Percentiles rank a stretch among this genome's conserved stretches.
phyloP scores from a whole-genome alignment of 768 basidiomycete genomes.

The Naganishia kalamii region DNA sequence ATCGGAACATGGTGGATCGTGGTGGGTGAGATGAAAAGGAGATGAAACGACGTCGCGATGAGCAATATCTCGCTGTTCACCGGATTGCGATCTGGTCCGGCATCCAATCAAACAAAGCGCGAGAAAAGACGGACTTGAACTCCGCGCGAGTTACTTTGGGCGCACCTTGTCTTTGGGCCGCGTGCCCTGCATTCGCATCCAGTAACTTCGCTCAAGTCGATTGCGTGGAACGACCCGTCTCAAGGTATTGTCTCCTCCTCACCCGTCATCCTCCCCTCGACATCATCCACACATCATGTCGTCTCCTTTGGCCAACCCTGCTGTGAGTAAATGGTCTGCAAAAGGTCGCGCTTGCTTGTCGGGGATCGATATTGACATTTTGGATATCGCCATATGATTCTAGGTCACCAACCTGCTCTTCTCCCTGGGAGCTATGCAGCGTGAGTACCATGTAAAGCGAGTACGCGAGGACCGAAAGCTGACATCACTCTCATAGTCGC shows the following conservation, averaged over 20 bases:
- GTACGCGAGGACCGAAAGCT: constrained; percentile 48
- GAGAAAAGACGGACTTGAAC: not conserved
- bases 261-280: not conserved
- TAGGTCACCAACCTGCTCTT: constrained; percentile 75
- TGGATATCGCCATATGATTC: not conserved
- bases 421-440: constrained; percentile 88
- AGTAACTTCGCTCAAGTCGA: not conserved
- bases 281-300: not conserved
- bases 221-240: not conserved
- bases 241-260: not conserved
- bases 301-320: constrained; percentile 12
- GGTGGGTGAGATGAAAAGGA: constrained; percentile 1
- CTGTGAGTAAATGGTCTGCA: not conserved
- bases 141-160: not conserved
- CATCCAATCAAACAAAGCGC: not conserved
- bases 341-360: not conserved
- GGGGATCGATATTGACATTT: no score
- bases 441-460: not conserved
- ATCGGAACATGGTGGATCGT: constrained; percentile 15
- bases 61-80: no score
- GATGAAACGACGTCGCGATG: not conserved
- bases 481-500: constrained; percentile 54
- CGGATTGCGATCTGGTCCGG: not conserved
- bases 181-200: not conserved
- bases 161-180: not conserved